Base-by-base conservation (phyloP, 495 filamentous ascomycete genomes). In the Penicillium daleae region DNA sequence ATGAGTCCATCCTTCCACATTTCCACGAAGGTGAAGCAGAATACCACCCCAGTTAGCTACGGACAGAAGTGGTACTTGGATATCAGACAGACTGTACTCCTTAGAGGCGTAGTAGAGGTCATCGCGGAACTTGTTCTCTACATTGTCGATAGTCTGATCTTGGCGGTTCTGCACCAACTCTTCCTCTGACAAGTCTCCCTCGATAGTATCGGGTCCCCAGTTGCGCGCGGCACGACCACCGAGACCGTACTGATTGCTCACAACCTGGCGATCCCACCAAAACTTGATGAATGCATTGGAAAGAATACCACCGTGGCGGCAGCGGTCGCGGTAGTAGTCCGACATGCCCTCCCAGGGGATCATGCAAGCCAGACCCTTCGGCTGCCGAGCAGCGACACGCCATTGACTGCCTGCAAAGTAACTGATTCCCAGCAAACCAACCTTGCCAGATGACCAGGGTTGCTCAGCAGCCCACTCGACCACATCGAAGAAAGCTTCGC, bases 271-370 rank as follows among this genome's bases (percentile, higher is more conserved):
- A 68, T 87, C 77, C 87, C 87, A 89, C 86, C 86, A 89, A 59
- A 86, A 83, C 37, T 78, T 72, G 64, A 90, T 87, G 69, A 89
- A 90, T 2, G 71, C 71, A 66, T 88, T 84, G 0, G 83, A 86
- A 29, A 87, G 70, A 44, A 91, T 89, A 2, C 87, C 88, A 3
- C 88, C 88, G 59, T 90, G 87, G 4, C 85, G 68, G 54, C 83
- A 87, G 3, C 83, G 76, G 59, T 89, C 86, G 0, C 86, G 81
- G 66, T 89, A 89, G 58, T 86, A 87, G 60, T 89, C 86, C 0
- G 82, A 84, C 84, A 89, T 87, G n/a, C 87, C 87, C 66, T 89
- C 87, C 87, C 87, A 89, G 0, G 87, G 86, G 12, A 89, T 78
- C 13, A 89, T 88, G 42, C 80, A 82, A 0, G 82, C 71, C 22